Evolutionary conservation across 2,329 filamentous ascomycete genomes (phyloP).

Genomic region (Basipetospora sp.): DNA sequence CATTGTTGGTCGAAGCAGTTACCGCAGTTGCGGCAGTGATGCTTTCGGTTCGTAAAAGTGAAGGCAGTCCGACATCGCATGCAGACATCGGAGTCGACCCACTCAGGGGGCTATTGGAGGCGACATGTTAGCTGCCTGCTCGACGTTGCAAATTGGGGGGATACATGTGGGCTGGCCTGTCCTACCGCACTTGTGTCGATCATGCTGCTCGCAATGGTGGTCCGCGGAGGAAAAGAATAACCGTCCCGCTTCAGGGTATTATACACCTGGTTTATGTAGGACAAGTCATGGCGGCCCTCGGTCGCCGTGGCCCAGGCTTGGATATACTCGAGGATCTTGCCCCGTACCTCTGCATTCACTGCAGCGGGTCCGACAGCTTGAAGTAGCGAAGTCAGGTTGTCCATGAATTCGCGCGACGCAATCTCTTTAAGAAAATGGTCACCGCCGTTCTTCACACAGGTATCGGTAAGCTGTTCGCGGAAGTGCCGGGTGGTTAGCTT

Average conservation of each 20-base stretch:
- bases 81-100: constrained; percentile 94
- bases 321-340: constrained; percentile 83
- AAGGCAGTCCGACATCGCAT: constrained; percentile 94
- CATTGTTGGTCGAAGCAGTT: constrained; percentile 95
- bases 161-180: too few relatives aligned
- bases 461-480: constrained; percentile 66
- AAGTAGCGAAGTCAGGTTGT: constrained; percentile 81
- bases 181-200: constrained; percentile 86
- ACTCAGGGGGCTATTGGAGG: constrained; percentile 64
- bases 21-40: constrained; percentile 94
- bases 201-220: constrained; percentile 87
- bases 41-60: constrained; percentile 95
- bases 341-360: constrained; percentile 71
- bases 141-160: too few relatives aligned
- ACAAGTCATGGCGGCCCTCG: constrained; percentile 66
- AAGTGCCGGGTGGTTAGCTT: neutral
- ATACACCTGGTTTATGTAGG: constrained; percentile 83
- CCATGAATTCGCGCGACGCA: constrained; percentile 94
- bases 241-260: constrained; percentile 68
- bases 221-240: constrained; percentile 75
- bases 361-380: constrained; percentile 62
- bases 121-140: too few relatives aligned
- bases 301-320: constrained; percentile 87
- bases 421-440: constrained; percentile 90
- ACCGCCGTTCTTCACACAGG: constrained; percentile 96